Evolutionary conservation across 257 asterid genomes (phyloP).

Genomic region (Nicotiana otophora): DNA sequence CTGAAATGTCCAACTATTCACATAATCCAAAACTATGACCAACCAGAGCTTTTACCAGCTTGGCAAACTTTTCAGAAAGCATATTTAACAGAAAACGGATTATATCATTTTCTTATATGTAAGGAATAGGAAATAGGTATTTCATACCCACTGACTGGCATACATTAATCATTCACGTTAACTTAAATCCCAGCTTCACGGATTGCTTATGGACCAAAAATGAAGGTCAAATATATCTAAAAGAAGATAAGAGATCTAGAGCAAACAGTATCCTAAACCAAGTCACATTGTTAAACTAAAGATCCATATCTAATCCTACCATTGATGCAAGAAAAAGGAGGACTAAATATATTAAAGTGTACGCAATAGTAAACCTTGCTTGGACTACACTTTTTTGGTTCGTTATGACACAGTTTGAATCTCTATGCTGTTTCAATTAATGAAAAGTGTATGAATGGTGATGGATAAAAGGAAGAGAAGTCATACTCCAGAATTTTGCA

Average conservation of each 20-base stretch:
- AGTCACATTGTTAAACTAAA: not conserved
- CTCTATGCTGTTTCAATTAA: not conserved
- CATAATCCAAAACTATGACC: not conserved
- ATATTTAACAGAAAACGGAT: not conserved
- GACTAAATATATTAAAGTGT: not conserved
- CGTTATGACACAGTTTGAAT: too few relatives aligned
- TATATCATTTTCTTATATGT: not conserved
- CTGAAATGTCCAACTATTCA: not conserved
- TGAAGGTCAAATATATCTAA: not conserved
- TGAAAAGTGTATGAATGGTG: not conserved
- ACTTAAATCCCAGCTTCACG: not conserved
- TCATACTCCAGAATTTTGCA: constrained; percentile 73
- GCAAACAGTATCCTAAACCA: not conserved
- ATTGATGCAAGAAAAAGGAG: not conserved
- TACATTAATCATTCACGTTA: not conserved
- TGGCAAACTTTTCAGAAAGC: not conserved
- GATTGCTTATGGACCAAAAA: not conserved
- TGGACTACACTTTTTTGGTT: not conserved
- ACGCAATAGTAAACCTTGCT: not conserved
- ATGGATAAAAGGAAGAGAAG: not conserved
- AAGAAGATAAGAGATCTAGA: not conserved
- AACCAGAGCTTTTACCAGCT: not conserved
- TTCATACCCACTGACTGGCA: not conserved
- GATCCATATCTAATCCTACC: not conserved
- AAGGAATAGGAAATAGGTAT: not conserved